A percentile compares a stretch with the other conserved stretches of the same genome.
Evolutionary conservation across 306 rosid species (phyloP).

Genomic region (Phaseolus lunatus): DNA sequence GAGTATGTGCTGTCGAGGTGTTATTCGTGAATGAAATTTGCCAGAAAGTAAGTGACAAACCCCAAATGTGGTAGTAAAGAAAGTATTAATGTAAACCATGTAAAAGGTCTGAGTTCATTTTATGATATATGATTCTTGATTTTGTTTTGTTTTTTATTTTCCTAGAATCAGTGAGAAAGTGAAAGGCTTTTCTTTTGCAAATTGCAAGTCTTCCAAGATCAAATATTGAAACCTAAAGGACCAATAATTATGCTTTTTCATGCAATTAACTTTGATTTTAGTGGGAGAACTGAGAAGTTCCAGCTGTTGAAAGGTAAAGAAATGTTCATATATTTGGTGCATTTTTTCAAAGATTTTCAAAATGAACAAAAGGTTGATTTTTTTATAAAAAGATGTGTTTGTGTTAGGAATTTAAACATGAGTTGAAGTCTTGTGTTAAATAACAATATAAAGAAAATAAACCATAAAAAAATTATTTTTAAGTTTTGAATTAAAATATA

Average conservation of each 20-base stretch:
- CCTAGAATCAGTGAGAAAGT: neutral
- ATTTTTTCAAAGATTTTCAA: too few species aligned
- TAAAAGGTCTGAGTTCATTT: neutral
- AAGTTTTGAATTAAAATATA: too few species aligned
- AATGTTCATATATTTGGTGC: too few species aligned
- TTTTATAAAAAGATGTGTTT: too few species aligned
- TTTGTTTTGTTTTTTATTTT: neutral
- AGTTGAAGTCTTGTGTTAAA: too few species aligned
- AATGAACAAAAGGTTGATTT: too few species aligned
- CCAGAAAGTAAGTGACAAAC: neutral
- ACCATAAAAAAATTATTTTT: too few species aligned
- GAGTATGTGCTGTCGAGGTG: conserved; percentile 24
- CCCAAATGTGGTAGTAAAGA: conserved; percentile 36
- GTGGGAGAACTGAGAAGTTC: too few species aligned
- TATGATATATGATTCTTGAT: neutral
- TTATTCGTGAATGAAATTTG: conserved; percentile 37
- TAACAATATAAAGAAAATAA: too few species aligned
- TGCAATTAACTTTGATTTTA: neutral
- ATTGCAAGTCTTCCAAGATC: neutral
- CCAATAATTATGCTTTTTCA: conserved; percentile 5
- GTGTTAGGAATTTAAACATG: too few species aligned
- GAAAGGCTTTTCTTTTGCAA: neutral
- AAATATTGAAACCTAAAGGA: neutral
- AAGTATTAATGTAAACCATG: conserved; percentile 37
- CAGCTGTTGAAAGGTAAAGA: too few species aligned